phyloP scores from a whole-genome alignment of 148 eudicot genomes.

The Dysphania ambrosioides region DNA sequence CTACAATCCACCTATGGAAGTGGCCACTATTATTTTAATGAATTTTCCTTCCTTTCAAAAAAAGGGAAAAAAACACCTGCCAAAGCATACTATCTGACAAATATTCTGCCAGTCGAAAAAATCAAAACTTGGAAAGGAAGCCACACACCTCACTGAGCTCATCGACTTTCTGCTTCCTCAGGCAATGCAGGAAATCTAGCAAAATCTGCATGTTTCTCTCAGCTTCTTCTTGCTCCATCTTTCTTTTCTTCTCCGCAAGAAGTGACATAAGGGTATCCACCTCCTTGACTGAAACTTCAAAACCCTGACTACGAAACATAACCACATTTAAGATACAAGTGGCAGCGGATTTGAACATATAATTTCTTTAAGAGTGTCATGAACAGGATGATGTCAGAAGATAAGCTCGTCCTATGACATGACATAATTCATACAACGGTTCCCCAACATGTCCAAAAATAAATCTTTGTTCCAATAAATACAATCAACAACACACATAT shows the following conservation, averaged over 20 bases:
- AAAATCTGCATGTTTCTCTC: constrained; percentile 93
- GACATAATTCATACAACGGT: neutral
- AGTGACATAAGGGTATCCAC: constrained; percentile 59
- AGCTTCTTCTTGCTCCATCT: constrained; percentile 89
- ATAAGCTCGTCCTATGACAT: neutral
- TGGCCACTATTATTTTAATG: too few species aligned
- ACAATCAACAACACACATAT: neutral
- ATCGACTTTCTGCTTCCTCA: constrained; percentile 77
- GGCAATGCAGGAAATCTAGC: constrained; percentile 64
- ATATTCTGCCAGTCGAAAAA: neutral
- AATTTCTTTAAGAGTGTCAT: neutral
- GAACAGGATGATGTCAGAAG: neutral
- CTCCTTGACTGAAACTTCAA: constrained; percentile 80
- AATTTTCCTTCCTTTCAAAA: too few species aligned
- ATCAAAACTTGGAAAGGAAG: neutral
- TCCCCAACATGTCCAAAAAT: neutral
- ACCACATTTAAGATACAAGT: constrained; percentile 33
- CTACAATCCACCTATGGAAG: too few species aligned
- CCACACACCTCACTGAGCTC: constrained; percentile 72
- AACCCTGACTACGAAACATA: constrained; percentile 81
- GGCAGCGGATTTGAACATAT: constrained; percentile 11
- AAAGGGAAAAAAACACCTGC: too few species aligned
- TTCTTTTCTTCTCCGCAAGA: constrained; percentile 78
- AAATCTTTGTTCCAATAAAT: neutral
- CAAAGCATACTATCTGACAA: neutral